phyloP scores from a whole-genome alignment of 805 yeast genomes.

The Candida michaelii region DNA sequence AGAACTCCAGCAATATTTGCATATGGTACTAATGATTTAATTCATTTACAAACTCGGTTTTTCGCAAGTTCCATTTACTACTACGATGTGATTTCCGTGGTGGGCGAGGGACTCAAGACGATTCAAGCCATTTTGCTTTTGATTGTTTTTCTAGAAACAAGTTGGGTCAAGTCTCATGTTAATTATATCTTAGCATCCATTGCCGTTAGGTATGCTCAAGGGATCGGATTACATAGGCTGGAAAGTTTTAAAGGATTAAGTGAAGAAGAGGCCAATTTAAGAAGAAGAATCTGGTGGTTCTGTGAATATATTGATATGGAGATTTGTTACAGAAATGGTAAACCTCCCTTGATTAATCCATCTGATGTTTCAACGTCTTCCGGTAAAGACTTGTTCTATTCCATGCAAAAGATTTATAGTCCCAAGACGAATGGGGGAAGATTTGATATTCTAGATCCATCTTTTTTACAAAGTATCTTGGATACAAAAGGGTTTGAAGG shows the following conservation, averaged over 20 bases:
- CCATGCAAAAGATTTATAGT: background rate
- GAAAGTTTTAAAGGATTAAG: constrained; percentile 27
- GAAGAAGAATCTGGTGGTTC: constrained; percentile 37
- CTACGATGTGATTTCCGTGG: constrained; percentile 49
- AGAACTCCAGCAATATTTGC: constrained; percentile 11
- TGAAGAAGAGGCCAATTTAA: constrained; percentile 20
- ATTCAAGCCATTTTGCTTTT: constrained; percentile 54
- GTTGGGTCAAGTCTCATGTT: constrained; percentile 28
- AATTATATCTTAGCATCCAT: constrained; percentile 30
- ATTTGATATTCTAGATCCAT: constrained; percentile 10
- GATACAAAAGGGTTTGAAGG: constrained; percentile 12
- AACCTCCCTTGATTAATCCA: constrained; percentile 37
- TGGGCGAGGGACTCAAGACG: constrained; percentile 52
- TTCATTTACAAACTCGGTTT: constrained; percentile 19
- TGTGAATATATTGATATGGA: constrained; percentile 40
- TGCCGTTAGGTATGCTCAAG: constrained; percentile 42
- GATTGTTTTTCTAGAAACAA: constrained; percentile 35
- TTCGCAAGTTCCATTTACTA: constrained; percentile 44
- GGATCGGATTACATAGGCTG: constrained; percentile 39
- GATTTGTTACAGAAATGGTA: constrained; percentile 38
- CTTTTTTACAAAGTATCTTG: constrained; percentile 7
- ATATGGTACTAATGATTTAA: constrained; percentile 17
- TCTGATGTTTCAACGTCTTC: constrained; percentile 30
- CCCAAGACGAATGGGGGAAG: background rate
- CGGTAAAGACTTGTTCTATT: constrained; percentile 18